Percentiles rank a stretch among this genome's conserved stretches.
Evolutionary conservation across 805 yeast genomes (phyloP).

Genomic region (Pichia ethanolica): DNA sequence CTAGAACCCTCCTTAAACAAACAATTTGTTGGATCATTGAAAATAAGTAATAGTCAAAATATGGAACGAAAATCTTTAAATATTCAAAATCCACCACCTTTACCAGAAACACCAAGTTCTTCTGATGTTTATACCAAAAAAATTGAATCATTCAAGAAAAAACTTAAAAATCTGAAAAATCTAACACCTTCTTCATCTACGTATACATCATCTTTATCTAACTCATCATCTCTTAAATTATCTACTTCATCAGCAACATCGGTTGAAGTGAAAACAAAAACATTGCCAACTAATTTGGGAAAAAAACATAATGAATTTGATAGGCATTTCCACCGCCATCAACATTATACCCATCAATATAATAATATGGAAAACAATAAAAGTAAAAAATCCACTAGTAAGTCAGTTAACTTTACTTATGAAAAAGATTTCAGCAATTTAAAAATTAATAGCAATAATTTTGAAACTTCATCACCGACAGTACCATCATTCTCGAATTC

Average conservation of each 20-base stretch:
- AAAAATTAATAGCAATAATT: not conserved
- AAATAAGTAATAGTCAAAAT: too few relatives aligned
- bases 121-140: conserved; percentile 12
- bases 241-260: too few relatives aligned
- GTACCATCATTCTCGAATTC: not conserved
- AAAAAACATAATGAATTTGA: too few relatives aligned
- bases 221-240: too few relatives aligned
- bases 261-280: too few relatives aligned
- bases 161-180: conserved; percentile 11
- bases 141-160: conserved; percentile 19
- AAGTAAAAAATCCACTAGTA: too few relatives aligned
- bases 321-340: too few relatives aligned
- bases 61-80: too few relatives aligned
- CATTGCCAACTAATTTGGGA: too few relatives aligned
- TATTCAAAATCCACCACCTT: conserved; percentile 14
- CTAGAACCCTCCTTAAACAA: conserved; percentile 5
- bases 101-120: conserved; percentile 12
- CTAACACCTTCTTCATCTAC: not conserved
- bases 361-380: too few relatives aligned
- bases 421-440: not conserved
- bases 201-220: too few relatives aligned
- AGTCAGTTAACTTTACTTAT: not conserved
- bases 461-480: conserved; percentile 1
- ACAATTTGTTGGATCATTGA: conserved; percentile 4
- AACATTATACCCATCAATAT: too few relatives aligned